These are phyloP conservation scores for Moricandia moricandioides DNA, from an alignment of 345 rosid species.

Conservation along the genomic window DNA sequence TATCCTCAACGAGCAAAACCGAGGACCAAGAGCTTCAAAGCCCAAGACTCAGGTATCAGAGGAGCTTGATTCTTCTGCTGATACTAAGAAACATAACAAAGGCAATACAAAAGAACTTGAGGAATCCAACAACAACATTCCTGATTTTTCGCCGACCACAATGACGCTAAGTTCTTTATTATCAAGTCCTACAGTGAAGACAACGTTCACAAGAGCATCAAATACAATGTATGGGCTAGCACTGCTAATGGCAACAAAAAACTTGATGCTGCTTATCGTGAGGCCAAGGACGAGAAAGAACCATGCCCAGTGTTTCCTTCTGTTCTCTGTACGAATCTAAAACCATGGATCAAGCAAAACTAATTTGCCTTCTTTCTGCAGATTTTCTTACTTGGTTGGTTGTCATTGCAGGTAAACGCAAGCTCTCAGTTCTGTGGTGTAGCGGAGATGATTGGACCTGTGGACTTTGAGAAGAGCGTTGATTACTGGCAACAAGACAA, in stretches of 20 bases:
- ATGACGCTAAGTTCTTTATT: constrained; percentile 78
- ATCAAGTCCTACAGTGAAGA: constrained; percentile 98
- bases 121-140: constrained; percentile 38
- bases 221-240: constrained; percentile 93
- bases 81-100: constrained; percentile 45
- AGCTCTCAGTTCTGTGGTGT: constrained; percentile 94
- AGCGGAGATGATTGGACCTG: constrained; percentile 92
- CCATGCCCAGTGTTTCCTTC: constrained; percentile 67
- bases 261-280: constrained; percentile 73
- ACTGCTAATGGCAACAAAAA: constrained; percentile 90
- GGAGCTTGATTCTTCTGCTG: constrained; percentile 52
- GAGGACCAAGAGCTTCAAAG: constrained; percentile 87
- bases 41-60: constrained; percentile 55
- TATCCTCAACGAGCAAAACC: constrained; percentile 76
- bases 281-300: constrained; percentile 64
- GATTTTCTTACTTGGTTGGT: constrained; percentile 13
- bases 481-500: constrained; percentile 98
- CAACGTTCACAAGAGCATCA: constrained; percentile 96
- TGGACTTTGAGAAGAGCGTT: constrained; percentile 80
- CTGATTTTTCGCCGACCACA: constrained; percentile 60
- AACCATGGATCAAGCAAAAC: constrained; percentile 11
- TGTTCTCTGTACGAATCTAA: constrained; percentile 61
- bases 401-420: constrained; percentile 74
- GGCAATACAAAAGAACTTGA: constrained; percentile 42
- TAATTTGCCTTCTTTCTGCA: neutral